Evolutionary conservation across 495 filamentous ascomycete species (phyloP), one percentile per base, ranked within the genome.

Genomic region (Saxophila tyrrhenica): DNA sequence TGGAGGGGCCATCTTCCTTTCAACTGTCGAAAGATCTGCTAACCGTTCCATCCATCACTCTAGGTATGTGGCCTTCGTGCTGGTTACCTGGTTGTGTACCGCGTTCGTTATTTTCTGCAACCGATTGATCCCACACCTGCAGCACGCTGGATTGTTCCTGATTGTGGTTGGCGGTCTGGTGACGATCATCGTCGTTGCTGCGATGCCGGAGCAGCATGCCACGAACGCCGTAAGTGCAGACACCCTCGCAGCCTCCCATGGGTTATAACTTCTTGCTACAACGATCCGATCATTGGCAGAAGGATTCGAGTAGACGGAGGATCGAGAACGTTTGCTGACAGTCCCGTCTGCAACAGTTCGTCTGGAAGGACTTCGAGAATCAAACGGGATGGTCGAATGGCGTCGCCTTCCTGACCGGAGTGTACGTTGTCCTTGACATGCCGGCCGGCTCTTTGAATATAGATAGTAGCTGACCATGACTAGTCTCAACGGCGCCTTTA

Each of bases 401-500:
- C 3, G 79, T 95, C 17, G 86, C 83, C 13, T 95, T 95, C 59
- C 68, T 90, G 15, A 69, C 81, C 1, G 88, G 89, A 1, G 86
- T 92, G 64, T n/a, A n/a, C n/a, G n/a, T n/a, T n/a, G n/a, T n/a
- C n/a, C n/a, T n/a, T n/a, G n/a, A n/a, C n/a, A n/a, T n/a, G n/a
- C n/a, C n/a, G n/a, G n/a, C n/a, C n/a, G n/a, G n/a, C n/a, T n/a
- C n/a, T n/a, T n/a, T n/a, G n/a, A n/a, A n/a, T n/a, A n/a, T n/a
- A n/a, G n/a, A n/a, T n/a, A n/a, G n/a, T n/a, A n/a, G n/a, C n/a
- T n/a, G n/a, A n/a, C n/a, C n/a, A 39, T 58, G 7, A n/a, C n/a
- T n/a, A n/a, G n/a, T n/a, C 75, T 95, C 21, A 94, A 95, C 61
- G 89, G 87, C 19, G 86, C 89, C 10, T 95, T 85, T 64, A 80